Evolutionary conservation across 1,284 basidiomycete genomes (phyloP), one percentile per base, ranked within the genome.

Genomic region (Fomitopsis pinicola): DNA sequence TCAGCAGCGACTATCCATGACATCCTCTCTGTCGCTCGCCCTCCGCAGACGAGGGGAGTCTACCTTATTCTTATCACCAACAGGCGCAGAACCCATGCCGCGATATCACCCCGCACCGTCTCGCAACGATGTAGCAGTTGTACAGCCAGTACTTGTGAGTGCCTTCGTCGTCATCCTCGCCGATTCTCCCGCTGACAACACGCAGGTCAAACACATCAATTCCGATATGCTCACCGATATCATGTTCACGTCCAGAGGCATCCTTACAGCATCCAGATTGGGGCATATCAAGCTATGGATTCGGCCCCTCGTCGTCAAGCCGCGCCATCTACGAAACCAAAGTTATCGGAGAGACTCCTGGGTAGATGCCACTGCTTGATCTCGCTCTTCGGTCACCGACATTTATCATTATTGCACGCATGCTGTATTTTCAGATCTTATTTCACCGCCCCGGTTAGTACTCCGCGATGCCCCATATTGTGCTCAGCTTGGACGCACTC

Each of bases 101-200:
- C 81, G 86, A 28, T 94, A 88, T 69, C 95, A 97, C 70, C 85
- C 92, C 15, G 90, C 95, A 1, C 93, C 94, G 2, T 92, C 93
- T 1, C 81, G 94, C 30, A 93, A 91, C 64, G 95, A 97, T 67
- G 88, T 97, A 7, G 91, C 95, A 4, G 84, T 94, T 33, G 86
- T 97, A 3, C 95, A 97, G 70, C 95, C 95, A 30, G 92, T 97
- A 42, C 78, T 97, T 67, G 92, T 94, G 71, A 67, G 90, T 62
- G n/a, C 57, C 57, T 26, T 62, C 42, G 35, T 35, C 30, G 17
- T 55, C 48, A 38, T 40, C 46, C 28, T 67, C 58, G 44, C 57
- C 26, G 53, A 15, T 55, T 22, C 22, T 22, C 30, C 26, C 38
- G 26, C 38, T 62, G 44, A 59, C 22, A 10, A 30, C 36, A 17